These are phyloP conservation scores for Metarhizium rileyi DNA, from an alignment of 2,329 filamentous ascomycete species.

Conservation along the genomic window DNA sequence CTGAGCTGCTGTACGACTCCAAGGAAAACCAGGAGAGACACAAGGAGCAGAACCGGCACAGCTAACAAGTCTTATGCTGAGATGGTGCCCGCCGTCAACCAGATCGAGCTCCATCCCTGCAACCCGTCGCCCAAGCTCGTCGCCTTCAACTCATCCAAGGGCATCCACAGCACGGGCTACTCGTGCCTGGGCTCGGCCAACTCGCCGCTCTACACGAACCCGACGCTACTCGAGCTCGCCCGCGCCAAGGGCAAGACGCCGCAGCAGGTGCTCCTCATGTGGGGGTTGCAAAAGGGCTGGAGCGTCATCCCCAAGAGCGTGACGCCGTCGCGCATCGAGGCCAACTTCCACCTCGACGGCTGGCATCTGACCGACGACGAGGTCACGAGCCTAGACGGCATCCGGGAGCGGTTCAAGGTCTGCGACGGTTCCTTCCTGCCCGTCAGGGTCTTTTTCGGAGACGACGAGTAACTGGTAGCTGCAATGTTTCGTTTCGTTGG, in stretches of 20 bases:
- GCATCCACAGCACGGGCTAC: constrained; percentile 67
- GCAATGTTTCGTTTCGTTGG: neutral
- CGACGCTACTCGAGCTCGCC: constrained; percentile 52
- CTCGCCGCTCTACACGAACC: constrained; percentile 60
- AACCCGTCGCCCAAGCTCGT: constrained; percentile 74
- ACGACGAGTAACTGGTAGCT: constrained; percentile 53
- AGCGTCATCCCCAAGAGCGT: constrained; percentile 82
- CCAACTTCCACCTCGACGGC: constrained; percentile 66
- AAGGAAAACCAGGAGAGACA: neutral
- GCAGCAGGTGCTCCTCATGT: constrained; percentile 69
- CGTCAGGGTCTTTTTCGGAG: constrained; percentile 72
- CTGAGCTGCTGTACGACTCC: too few relatives aligned
- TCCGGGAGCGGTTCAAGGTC: constrained; percentile 73
- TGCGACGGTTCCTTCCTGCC: constrained; percentile 68
- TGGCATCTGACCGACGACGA: constrained; percentile 67
- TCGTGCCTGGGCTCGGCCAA: constrained; percentile 63
- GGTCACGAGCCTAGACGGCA: constrained; percentile 54
- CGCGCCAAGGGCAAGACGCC: constrained; percentile 56
- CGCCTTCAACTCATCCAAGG: constrained; percentile 60
- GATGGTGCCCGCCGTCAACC: constrained; percentile 62
- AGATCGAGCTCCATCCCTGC: constrained; percentile 73
- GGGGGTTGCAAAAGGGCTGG: constrained; percentile 73
- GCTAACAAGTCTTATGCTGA: constrained; percentile 17
- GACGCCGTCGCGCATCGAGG: constrained; percentile 61
- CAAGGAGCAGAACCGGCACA: neutral